A percentile compares a stretch with the other conserved stretches of the same genome.
Conservation (phyloP, 1,284 basidiomycete species). For the Grifola frondosa region DNA sequence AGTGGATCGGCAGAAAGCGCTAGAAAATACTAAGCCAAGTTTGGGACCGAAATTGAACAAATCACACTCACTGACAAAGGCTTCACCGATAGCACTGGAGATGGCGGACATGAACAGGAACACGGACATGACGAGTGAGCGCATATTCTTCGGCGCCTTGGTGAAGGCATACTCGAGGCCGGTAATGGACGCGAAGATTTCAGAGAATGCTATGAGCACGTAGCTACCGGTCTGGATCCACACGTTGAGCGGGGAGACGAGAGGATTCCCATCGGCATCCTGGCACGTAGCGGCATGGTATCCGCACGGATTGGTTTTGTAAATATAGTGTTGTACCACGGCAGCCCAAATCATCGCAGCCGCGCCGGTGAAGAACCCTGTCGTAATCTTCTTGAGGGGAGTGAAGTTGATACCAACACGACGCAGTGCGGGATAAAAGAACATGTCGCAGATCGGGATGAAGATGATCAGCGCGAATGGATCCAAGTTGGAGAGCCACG, state of each 20-base stretch:
- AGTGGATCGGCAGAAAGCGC: slow-evolving; percentile 44
- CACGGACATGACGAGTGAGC: slow-evolving; percentile 71
- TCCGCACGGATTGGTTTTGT: slow-evolving; percentile 72
- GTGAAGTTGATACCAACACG: slow-evolving; percentile 66
- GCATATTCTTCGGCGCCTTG: slow-evolving; percentile 82
- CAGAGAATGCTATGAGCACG: slow-evolving; percentile 67
- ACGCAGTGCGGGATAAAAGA: slow-evolving; percentile 72
- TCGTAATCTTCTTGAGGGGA: slow-evolving; percentile 71
- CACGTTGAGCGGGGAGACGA: slow-evolving; percentile 64
- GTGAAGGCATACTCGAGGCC: slow-evolving; percentile 89
- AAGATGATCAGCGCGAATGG: slow-evolving; percentile 75
- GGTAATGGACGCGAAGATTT: slow-evolving; percentile 86
- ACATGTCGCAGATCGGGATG: slow-evolving; percentile 67
- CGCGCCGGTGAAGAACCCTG: slow-evolving; percentile 69
- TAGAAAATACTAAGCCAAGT: too few species aligned
- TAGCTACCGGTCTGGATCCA: slow-evolving; percentile 77
- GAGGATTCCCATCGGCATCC: slow-evolving; percentile 40
- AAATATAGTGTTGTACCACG: slow-evolving; percentile 76
- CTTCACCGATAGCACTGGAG: slow-evolving; percentile 65
- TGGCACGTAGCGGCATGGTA: slow-evolving; percentile 50
- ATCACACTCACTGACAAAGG: too few species aligned
- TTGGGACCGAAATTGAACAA: too few species aligned
- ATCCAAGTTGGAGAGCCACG: slow-evolving; percentile 77
- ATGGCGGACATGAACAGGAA: slow-evolving; percentile 74
- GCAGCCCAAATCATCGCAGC: slow-evolving; percentile 66